These are phyloP conservation scores for Candida qinlingensis DNA, from an alignment of 805 yeast species.

Conservation along the genomic window DNA sequence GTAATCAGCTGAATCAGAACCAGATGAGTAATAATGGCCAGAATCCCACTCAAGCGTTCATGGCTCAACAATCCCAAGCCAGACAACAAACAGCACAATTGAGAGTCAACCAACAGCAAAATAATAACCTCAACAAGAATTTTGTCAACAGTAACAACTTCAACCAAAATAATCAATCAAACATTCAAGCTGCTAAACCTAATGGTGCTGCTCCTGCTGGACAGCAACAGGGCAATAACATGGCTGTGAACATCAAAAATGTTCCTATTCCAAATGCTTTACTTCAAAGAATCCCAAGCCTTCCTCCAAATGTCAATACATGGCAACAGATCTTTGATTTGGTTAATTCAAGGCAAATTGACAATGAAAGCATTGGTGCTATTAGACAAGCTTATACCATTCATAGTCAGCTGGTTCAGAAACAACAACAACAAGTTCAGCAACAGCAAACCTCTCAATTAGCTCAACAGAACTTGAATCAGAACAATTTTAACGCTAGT, in stretches of 20 bases:
- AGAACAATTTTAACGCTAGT: constrained; percentile 27
- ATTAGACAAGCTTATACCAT: constrained; percentile 64
- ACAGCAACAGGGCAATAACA: neutral
- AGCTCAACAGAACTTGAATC: constrained; percentile 29
- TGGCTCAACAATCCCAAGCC: constrained; percentile 47
- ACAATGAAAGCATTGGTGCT: constrained; percentile 50
- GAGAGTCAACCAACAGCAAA: constrained; percentile 17
- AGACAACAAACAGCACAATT: constrained; percentile 43
- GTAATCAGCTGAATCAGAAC: neutral
- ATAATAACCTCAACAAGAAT: constrained; percentile 2
- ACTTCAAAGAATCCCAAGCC: constrained; percentile 60
- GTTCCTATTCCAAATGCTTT: constrained; percentile 69
- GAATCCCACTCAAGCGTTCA: constrained; percentile 30
- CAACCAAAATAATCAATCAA: constrained; percentile 14
- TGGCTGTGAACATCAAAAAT: constrained; percentile 45
- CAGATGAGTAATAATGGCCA: constrained; percentile 6
- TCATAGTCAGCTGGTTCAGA: constrained; percentile 53
- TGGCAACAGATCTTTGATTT: constrained; percentile 76
- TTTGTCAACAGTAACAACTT: constrained; percentile 3
- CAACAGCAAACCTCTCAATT: constrained; percentile 21
- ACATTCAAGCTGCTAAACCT: constrained; percentile 19
- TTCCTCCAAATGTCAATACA: constrained; percentile 74
- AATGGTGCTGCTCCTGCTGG: neutral
- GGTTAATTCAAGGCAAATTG: constrained; percentile 51
- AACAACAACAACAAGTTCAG: constrained; percentile 30